A percentile compares a stretch with the other conserved stretches of the same genome.
Conservation (phyloP, 768 basidiomycete genomes). For the Strobilomyces confusus region DNA sequence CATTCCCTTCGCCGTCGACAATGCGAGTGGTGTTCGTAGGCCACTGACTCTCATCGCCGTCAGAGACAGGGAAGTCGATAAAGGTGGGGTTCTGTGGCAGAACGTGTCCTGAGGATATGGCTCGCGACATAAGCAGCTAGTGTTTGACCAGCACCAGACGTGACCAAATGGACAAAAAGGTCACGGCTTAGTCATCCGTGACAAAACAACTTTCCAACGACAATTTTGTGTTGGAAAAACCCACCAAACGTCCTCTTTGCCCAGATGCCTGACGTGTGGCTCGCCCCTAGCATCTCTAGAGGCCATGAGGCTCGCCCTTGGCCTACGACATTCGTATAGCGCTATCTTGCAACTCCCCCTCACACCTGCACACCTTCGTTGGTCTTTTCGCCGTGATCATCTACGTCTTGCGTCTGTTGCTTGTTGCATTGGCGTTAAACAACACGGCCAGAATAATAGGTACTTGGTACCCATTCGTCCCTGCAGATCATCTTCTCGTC, state of each 20-base stretch:
- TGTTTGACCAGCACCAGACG: neutral
- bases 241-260: too few species aligned
- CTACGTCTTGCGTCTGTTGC: constrained; percentile 48
- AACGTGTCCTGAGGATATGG: constrained; percentile 11
- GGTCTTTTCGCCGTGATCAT: constrained; percentile 49
- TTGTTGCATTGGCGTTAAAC: constrained; percentile 64
- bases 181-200: constrained; percentile 12
- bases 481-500: constrained; percentile 60
- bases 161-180: neutral
- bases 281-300: too few species aligned
- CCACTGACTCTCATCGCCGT: constrained; percentile 53
- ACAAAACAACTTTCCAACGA: constrained; percentile 4
- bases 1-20: constrained; percentile 57
- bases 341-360: too few species aligned
- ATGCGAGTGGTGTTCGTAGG: constrained; percentile 52
- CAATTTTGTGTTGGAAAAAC: too few species aligned
- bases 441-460: constrained; percentile 50
- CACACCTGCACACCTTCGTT: too few species aligned
- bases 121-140: constrained; percentile 23
- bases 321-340: too few species aligned
- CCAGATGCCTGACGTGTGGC: too few species aligned
- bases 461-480: constrained; percentile 23
- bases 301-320: too few species aligned
- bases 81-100: constrained; percentile 53
- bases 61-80: constrained; percentile 58